Conservation (phyloP, 2,329 filamentous ascomycete genomes). For the Ophiostoma montium region DNA sequence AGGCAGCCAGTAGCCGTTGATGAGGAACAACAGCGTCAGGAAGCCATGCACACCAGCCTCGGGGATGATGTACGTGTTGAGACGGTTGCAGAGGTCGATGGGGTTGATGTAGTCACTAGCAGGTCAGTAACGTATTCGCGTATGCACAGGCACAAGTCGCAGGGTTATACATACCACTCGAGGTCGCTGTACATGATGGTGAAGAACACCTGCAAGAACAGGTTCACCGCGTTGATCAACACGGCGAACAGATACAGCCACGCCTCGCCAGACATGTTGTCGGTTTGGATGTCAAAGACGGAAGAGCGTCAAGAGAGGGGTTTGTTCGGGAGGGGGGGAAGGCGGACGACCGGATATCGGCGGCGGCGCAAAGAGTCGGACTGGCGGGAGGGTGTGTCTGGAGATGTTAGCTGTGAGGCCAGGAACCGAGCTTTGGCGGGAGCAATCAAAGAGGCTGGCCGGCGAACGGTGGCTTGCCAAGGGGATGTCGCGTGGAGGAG, state of each 20-base stretch:
- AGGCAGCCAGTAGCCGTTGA: constrained; percentile 98
- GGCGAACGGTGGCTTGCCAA: neutral
- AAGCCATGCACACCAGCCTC: constrained; percentile 96
- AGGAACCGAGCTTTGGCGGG: too few species aligned
- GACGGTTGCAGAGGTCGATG: constrained; percentile 98
- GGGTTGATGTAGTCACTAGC: constrained; percentile 98
- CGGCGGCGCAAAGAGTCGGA: neutral
- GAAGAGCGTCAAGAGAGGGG: neutral
- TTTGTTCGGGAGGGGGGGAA: too few species aligned
- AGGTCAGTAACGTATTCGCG: too few species aligned
- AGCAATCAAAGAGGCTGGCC: neutral
- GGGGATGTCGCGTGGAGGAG: too few species aligned
- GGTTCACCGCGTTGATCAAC: constrained; percentile 98
- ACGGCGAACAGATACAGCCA: constrained; percentile 97
- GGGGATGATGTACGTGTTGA: constrained; percentile 98
- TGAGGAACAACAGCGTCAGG: constrained; percentile 86
- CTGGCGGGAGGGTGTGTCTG: neutral
- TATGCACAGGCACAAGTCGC: too few species aligned
- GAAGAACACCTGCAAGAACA: constrained; percentile 99
- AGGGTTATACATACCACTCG: constrained; percentile 95
- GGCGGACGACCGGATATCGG: neutral
- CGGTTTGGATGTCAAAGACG: neutral
- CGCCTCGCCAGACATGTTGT: constrained; percentile 83
- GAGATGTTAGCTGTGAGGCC: neutral
- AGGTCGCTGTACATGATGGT: constrained; percentile 99